Base-by-base conservation (phyloP, 148 eudicot genomes). In the Selenicereus undatus region DNA sequence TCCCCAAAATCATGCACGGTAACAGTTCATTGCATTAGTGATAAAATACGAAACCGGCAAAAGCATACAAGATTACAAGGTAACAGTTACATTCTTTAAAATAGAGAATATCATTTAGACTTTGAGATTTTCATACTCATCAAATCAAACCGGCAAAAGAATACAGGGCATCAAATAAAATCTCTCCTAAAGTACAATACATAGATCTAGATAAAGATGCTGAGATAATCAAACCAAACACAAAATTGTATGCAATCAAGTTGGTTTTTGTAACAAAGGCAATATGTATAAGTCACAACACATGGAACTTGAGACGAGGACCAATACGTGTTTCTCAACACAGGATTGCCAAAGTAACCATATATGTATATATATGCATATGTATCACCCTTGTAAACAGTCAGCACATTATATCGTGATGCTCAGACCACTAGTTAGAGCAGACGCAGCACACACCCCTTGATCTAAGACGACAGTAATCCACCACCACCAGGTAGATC, bases 401-500 rank as follows among this genome's bases (percentile, higher is more conserved):
- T 24, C 13, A 64, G 29, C 43, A 64, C 8, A 17, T 16, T 54
- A 54, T 45, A 45, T 45, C 50, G 50, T 45, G 50, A 45, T 45
- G 9, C 50, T 45, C 11, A 4, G 50, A 45, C 3, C 50, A 45
- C 50, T 10, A 45, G 0, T 7, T 45, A 45, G 8, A 45, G 50
- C 11, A 10, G 50, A 48, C 14, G 8, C 52, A 48, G 14, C 14
- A 12, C 14, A 48, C 2, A 48, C 52, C 13, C 14, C 1, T 12
- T 48, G 52, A 56, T 56, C 7, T 12, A 56, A 74, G 36, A 79
- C 9, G 82, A 66, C 5, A 42, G 52, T 56, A 83, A 42, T 27
- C 85, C 85, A 68, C 71, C 51, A 29, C 85, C 82, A 10, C 86
- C 86, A 0, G 88, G 86, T 52, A 87, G 66, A 76, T 84, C 83